Conservation (phyloP, 768 basidiomycete species). For the Daedalea quercina region DNA sequence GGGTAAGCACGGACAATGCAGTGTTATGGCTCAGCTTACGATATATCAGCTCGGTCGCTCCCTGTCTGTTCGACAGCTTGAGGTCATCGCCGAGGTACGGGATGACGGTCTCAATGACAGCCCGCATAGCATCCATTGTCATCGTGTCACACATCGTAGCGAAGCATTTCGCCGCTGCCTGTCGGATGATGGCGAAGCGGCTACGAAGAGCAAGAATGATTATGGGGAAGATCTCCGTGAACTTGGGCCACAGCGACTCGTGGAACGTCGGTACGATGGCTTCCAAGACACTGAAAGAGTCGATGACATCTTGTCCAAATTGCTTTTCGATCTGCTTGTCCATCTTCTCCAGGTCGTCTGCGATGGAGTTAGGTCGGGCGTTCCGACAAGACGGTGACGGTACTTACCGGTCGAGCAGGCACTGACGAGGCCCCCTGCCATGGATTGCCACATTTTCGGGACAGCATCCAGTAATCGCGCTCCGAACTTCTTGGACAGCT, state of each 20-base stretch:
- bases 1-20: conserved; percentile 8
- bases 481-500: conserved; percentile 75
- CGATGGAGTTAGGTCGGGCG: background rate
- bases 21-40: conserved; percentile 50
- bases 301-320: conserved; percentile 85
- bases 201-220: conserved; percentile 77
- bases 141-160: conserved; percentile 85
- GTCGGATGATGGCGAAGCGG: conserved; percentile 83
- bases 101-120: conserved; percentile 79
- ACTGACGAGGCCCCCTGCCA: conserved; percentile 70
- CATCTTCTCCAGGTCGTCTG: conserved; percentile 50
- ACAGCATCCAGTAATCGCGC: conserved; percentile 63
- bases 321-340: conserved; percentile 65
- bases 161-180: conserved; percentile 81
- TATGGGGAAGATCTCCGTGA: conserved; percentile 69
- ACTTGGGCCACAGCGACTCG: conserved; percentile 56
- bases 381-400: conserved; percentile 12
- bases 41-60: conserved; percentile 84
- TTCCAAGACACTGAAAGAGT: conserved; percentile 86
- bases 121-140: conserved; percentile 80
- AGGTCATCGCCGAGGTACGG: conserved; percentile 79
- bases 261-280: conserved; percentile 75
- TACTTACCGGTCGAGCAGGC: conserved; percentile 60
- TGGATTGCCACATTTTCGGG: conserved; percentile 95
- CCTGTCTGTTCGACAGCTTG: conserved; percentile 73